A percentile compares a stretch with the other conserved stretches of the same genome.
Evolutionary conservation across 306 rosid genomes (phyloP).

Genomic region (Sicyos edulis): DNA sequence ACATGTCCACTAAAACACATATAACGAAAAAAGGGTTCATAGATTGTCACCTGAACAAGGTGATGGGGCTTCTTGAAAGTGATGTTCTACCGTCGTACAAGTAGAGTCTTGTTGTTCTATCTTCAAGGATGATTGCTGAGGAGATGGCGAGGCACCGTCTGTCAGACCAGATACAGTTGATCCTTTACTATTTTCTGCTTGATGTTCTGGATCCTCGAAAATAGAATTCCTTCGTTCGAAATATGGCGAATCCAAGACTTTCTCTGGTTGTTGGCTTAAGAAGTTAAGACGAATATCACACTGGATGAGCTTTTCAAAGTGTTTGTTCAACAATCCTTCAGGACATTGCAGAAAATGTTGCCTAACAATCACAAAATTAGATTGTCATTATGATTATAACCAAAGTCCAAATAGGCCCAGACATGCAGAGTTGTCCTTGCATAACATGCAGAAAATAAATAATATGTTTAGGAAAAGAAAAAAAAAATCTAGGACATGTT

Average conservation of each 20-base stretch:
- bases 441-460: not conserved
- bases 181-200: constrained; percentile 35
- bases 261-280: constrained; percentile 73
- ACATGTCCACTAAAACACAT: not conserved
- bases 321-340: constrained; percentile 64
- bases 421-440: not conserved
- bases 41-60: constrained; percentile 74
- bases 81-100: constrained; percentile 37
- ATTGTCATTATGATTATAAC: constrained; percentile 4
- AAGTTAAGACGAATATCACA: constrained; percentile 61
- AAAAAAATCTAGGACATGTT: too few species aligned
- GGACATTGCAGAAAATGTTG: constrained; percentile 78
- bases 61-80: constrained; percentile 59
- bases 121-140: constrained; percentile 52
- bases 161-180: constrained; percentile 39
- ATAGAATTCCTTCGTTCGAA: constrained; percentile 46
- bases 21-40: not conserved
- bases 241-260: constrained; percentile 60
- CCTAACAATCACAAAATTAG: constrained; percentile 39
- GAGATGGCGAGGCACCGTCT: constrained; percentile 45
- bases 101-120: constrained; percentile 47
- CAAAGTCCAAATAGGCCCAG: too few species aligned
- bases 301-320: constrained; percentile 90
- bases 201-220: constrained; percentile 42
- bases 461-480: too few species aligned